Evolutionary conservation across 306 rosid genomes (phyloP), one percentile per base, ranked within the genome.

Genomic region (Fagus sylvatica): DNA sequence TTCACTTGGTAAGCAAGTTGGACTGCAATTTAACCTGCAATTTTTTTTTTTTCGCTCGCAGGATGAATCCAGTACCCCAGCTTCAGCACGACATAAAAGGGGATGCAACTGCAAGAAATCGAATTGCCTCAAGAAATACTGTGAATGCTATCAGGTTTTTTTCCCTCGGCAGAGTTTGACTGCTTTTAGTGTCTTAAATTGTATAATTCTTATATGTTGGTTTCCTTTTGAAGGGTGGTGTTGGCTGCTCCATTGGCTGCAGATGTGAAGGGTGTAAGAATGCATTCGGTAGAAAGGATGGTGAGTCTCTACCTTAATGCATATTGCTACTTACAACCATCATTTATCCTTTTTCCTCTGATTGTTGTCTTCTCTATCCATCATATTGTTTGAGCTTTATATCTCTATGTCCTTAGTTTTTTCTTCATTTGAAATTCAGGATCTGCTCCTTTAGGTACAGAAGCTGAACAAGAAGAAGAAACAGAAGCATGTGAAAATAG

Each of bases 81-180:
- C 96, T 53, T 89, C 97, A 36, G 93, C 97, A 17, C 79, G 94
- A 6, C 96, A 89, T 79, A 94, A 92, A 85, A 82, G 90, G 74
- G 96, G 95, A 80, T 95, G 98, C 82, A 95, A 89, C 75, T 92
- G 98, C 98, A 91, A 90, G 89, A 95, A 92, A 86, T 92, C 98
- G 76, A 88, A 76, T 76, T 95, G 98, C 87, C 73, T 83, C 15
- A 91, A 89, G 89, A 95, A 91, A 87, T 89, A 89, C 74, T 95
- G 98, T 51, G 97, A 91, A 84, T 95, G 98, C 71, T 95, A 78
- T 79, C 96, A 94, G 98, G 98, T 92, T 84, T 84, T 22, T 15
- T 36, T 56, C 64, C 69, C 41, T 39, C 49, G 6, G 72, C 78
- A 48, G 72, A 65, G 80, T 73, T 22, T 66, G 60, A 42, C 36